Base-by-base conservation (phyloP, 2,329 filamentous ascomycete species). In the Pseudogymnoascus destructans region DNA sequence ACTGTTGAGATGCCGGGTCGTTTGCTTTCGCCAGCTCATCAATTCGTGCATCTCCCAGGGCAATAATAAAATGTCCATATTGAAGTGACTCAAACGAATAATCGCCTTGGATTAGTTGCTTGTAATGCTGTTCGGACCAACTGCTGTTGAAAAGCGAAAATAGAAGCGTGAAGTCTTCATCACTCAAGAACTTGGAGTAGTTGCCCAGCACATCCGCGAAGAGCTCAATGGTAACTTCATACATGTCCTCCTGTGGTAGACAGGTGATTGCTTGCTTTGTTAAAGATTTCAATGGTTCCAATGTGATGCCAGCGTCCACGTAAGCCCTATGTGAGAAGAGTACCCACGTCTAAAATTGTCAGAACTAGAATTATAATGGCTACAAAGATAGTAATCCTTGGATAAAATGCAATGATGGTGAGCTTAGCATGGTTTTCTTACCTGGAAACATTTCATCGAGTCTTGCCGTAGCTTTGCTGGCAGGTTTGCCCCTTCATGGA, bases 291-390 rank as follows among this genome's bases (percentile, higher is more conserved):
- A 91, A 74, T 15, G 80, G 75, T 15, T 77, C 73, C 1, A 86
- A 72, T 30, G 86, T 74, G 13, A 79, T 74, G 13, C 77, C 77
- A 32, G 79, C 77, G 49, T 78, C 76, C 2, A 78, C 73, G 55
- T 82, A 81, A 25, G 79, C 76, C 32, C 80, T 78, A 65, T 89
- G 85, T 4, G 82, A 84, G 66, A 89, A 90, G 64, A 81, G 77
- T 30, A 89, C 78, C 86, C 87, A 92, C 3, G 84, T 79, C 84
- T 87, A 58, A 10, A 33, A 60, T 35, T 36, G 32, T 61, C 52
- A 60, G 59, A 33, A 57, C 57, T 52, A 58, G 55, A 23, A 58
- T 57, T n/a, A 21, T 8, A 46, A 33, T 17, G n/a, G 10, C 63
- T 59, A 59, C 25, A 59, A 30, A 6, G 25, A 33, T 46, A 52